Evolutionary conservation across 192 early-diverging fungal genomes (phyloP).

Genomic region (Coemansia sp.): DNA sequence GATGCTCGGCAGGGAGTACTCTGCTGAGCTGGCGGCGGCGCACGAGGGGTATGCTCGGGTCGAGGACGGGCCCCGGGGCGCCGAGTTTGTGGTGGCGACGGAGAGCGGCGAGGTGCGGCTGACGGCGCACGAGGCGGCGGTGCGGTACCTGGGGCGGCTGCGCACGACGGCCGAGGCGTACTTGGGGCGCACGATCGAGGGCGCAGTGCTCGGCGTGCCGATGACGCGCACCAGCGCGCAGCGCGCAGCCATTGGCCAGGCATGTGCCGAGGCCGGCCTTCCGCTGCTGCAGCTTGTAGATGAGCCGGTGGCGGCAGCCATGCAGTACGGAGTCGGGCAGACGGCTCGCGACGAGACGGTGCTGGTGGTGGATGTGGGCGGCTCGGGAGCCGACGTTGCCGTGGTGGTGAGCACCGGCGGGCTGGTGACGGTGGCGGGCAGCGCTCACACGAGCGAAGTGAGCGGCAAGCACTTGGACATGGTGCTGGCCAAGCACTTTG

Average conservation of each 20-base stretch:
- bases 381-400: slow-evolving; percentile 78
- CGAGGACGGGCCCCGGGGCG: slow-evolving; percentile 57
- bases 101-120: slow-evolving; percentile 61
- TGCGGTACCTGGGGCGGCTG: slow-evolving; percentile 78
- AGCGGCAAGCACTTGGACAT: slow-evolving; percentile 88
- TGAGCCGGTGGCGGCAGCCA: slow-evolving; percentile 87
- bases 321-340: slow-evolving; percentile 76
- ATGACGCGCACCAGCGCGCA: slow-evolving; percentile 79
- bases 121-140: slow-evolving; percentile 70
- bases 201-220: slow-evolving; percentile 84
- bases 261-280: slow-evolving; percentile 78
- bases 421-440: slow-evolving; percentile 75
- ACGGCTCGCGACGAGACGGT: slow-evolving; percentile 68
- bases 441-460: slow-evolving; percentile 72
- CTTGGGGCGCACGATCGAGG: slow-evolving; percentile 74
- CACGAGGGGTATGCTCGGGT: slow-evolving; percentile 56
- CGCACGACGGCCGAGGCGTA: slow-evolving; percentile 87
- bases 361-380: slow-evolving; percentile 90
- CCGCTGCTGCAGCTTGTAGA: slow-evolving; percentile 75
- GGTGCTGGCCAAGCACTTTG: slow-evolving; percentile 75
- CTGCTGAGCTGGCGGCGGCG: slow-evolving; percentile 33
- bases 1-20: slow-evolving; percentile 65
- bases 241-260: slow-evolving; percentile 62
- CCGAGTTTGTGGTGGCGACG: slow-evolving; percentile 65
- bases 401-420: slow-evolving; percentile 78